phyloP scores from a whole-genome alignment of 139 green algal genomes.

The Closterium sp. region DNA sequence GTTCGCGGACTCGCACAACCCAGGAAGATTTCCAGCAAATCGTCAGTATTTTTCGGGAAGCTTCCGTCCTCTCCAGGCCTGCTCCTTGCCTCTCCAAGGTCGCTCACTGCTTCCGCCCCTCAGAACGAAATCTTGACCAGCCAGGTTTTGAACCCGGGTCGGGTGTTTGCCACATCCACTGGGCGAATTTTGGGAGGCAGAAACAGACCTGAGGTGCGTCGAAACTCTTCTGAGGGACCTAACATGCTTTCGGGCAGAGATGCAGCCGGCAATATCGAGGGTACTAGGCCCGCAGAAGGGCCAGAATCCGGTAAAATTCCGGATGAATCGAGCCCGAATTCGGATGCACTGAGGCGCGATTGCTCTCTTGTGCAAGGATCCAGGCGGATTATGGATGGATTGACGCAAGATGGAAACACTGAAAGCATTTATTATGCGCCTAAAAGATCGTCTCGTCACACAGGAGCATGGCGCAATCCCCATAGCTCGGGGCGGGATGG shows the following conservation, averaged over 20 bases:
- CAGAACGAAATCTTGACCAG: background rate
- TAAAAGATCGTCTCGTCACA: no score
- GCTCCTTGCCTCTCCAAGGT: background rate
- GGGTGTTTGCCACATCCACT: background rate
- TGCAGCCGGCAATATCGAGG: background rate
- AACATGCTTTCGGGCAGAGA: background rate
- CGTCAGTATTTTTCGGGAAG: no score
- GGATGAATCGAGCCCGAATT: no score
- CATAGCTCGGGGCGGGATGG: background rate
- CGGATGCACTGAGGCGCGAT: no score
- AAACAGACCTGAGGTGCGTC: background rate
- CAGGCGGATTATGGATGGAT: background rate
- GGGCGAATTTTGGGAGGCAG: background rate
- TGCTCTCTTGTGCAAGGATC: background rate
- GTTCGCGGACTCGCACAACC: background rate
- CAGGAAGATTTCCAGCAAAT: no score
- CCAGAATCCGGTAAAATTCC: background rate
- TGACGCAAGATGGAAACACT: background rate
- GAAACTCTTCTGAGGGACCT: background rate
- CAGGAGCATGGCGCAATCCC: no score
- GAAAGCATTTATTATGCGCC: no score
- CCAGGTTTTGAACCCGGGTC: background rate
- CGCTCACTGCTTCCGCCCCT: background rate
- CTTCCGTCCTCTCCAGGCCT: background rate
- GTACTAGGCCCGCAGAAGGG: background rate